Evolutionary conservation across 2,329 filamentous ascomycete species (phyloP), one percentile per base, ranked within the genome.

Genomic region (Penicillium sumatraense): DNA sequence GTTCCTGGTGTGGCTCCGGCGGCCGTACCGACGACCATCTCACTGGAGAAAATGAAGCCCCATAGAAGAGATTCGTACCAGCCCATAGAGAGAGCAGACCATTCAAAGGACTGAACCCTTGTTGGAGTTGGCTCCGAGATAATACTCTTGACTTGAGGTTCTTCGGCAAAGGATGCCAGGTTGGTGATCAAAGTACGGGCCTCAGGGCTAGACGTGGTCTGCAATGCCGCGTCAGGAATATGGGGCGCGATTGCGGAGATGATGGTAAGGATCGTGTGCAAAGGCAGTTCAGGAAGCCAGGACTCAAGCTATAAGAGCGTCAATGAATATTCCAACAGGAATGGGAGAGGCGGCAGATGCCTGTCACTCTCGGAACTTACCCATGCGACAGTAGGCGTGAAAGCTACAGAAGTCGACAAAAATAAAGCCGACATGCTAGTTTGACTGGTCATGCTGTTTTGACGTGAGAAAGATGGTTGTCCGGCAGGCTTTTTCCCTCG

Each of bases 21-120:
- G 27, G 73, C 72, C 5, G 75, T 72, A 4, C 74, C 75, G 11
- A 78, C 76, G 54, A 92, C 86, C 87, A 96, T 91, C 77, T 99
- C 95, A 66, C 87, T 88, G 24, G 89, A 87, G 72, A 97, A 98
- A 50, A 97, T 86, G 65, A 97, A 90, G 14, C 91, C 88, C 95
- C 95, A 99, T 9, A 99, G 81, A 11, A 98, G 81, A 5, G 91
- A 93, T 74, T 97, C 91, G 72, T 98, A 97, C 95, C 95, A 98
- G 46, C 93, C 93, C 48, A 98, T 81, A 0, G 91, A 89, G 29
- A 96, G 80, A 0, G 90, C 88, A 3, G 92, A 93, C 93, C 93
- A 98, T 75, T 96, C 91, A 68, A 98, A 98, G 13, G 91, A 88
- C 69, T 97, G 93, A 14, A 95, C 88, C 27, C 89, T 84, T 49